Base-by-base conservation (phyloP, 2,329 filamentous ascomycete genomes). In the Aspergillus latus region DNA sequence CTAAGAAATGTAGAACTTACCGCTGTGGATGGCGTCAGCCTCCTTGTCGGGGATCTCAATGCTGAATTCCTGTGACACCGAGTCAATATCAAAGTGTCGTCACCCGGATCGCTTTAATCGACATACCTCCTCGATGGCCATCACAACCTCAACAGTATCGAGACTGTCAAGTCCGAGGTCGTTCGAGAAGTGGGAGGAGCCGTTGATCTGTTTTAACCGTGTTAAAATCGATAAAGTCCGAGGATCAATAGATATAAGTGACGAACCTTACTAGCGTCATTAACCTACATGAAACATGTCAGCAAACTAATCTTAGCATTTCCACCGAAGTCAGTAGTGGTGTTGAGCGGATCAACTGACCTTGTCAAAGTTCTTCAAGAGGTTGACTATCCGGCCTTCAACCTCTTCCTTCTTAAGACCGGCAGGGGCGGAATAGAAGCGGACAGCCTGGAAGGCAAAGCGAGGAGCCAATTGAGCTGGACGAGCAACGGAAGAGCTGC, bases 11-110 rank as follows among this genome's bases (percentile, higher is more conserved):
- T 21, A 29, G 4, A 3, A 80, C 90, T 67, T 88, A 96, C 92
- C 87, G 72, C 91, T 96, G 84, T 94, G 91, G 77, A 97, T 96
- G 64, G 84, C 82, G 77, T 97, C 92, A 66, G 92, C 92, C 73
- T 96, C 91, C 85, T 96, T 96, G 81, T 97, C 92, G 67, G 92
- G 92, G 71, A 97, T 97, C 84, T 97, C 92, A 76, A 97, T 94
- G 88, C 91, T 88, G 79, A 88, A 88, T 72, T 88, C 86, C 85
- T 87, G 68, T 68, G 36, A 52, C 26, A 28, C 53, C 44, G 57
- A 57, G 62, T 58, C 53, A 61, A 54, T 54, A 47, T 46, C 49
- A 40, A 60, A 55, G 56, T 32, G 47, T 59, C 56, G 62, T 51
- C 43, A 1, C 32, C 37, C 29, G 46, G 54, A 34, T 40, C 10